These are phyloP conservation scores for Crepidotus variabilis DNA, from an alignment of 768 basidiomycete species.

Conservation along the genomic window DNA sequence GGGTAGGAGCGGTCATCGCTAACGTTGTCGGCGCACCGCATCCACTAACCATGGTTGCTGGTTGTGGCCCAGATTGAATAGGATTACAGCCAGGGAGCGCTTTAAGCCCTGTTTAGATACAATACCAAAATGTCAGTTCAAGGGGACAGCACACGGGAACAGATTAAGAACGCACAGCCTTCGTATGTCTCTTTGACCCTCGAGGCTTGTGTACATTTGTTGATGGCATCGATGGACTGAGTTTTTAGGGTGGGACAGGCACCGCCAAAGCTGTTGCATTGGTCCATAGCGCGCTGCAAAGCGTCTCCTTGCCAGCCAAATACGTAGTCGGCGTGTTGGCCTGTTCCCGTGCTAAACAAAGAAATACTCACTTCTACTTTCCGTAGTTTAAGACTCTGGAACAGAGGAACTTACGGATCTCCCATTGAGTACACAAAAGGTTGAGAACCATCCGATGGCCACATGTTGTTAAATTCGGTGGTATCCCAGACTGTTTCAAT, in stretches of 20 bases:
- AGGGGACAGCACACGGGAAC: no score
- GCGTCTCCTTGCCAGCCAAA: slow-evolving; percentile 21
- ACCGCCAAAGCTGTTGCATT: slow-evolving; percentile 17
- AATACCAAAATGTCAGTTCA: background rate
- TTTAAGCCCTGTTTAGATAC: slow-evolving; percentile 12
- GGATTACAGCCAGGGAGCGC: slow-evolving; percentile 20
- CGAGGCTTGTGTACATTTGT: slow-evolving; percentile 14
- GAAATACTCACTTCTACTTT: background rate
- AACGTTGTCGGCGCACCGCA: slow-evolving; percentile 16
- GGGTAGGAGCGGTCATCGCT: background rate
- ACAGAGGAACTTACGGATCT: slow-evolving; percentile 13
- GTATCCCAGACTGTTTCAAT: slow-evolving; percentile 18
- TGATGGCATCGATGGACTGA: slow-evolving; percentile 17
- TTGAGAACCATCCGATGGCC: slow-evolving; percentile 14
- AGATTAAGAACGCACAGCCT: slow-evolving; percentile 20
- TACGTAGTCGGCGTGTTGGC: slow-evolving; percentile 21
- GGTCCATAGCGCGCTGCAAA: slow-evolving; percentile 18
- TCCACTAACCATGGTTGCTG: slow-evolving; percentile 8
- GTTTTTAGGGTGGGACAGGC: slow-evolving; percentile 16
- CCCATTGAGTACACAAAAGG: slow-evolving; percentile 20
- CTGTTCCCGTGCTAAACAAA: slow-evolving; percentile 14
- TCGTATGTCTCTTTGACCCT: slow-evolving; percentile 13
- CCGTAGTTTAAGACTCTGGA: background rate
- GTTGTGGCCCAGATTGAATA: slow-evolving; percentile 13
- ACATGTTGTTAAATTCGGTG: slow-evolving; percentile 18